These are phyloP conservation scores for Candolleomyces aberdarensis DNA, from an alignment of 768 basidiomycete genomes.

Conservation along the genomic window DNA sequence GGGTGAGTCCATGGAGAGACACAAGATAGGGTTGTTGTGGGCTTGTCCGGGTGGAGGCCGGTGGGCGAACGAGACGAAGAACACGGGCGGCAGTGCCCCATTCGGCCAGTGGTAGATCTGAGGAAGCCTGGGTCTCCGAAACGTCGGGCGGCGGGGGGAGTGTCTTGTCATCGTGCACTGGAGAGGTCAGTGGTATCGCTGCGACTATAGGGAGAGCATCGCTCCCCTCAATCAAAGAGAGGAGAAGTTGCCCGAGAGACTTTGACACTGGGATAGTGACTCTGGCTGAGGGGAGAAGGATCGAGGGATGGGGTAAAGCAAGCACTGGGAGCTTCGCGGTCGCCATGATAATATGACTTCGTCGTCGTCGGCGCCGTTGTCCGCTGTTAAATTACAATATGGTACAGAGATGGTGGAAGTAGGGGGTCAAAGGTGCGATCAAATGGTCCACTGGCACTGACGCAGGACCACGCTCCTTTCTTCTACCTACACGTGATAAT, in stretches of 20 bases:
- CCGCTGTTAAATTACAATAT: conserved; percentile 19
- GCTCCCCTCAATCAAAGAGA: conserved; percentile 65
- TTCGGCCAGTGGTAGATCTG: conserved; percentile 29
- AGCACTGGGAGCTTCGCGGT: conserved; percentile 63
- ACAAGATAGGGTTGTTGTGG: conserved; percentile 62
- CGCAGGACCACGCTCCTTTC: too few relatives aligned
- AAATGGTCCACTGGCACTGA: too few relatives aligned
- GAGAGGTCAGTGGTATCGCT: conserved; percentile 39
- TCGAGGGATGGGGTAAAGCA: conserved; percentile 63
- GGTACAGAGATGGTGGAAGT: background rate
- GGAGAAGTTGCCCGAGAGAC: conserved; percentile 59
- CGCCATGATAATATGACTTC: conserved; percentile 25
- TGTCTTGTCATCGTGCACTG: background rate
- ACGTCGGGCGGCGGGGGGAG: background rate
- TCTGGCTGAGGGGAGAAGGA: conserved; percentile 73
- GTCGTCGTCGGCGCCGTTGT: conserved; percentile 21
- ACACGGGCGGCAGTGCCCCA: conserved; percentile 74
- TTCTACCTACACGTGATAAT: too few relatives aligned
- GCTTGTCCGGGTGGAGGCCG: conserved; percentile 36
- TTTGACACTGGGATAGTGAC: conserved; percentile 66
- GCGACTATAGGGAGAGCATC: conserved; percentile 70
- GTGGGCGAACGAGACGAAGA: conserved; percentile 63
- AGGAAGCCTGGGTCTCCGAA: background rate
- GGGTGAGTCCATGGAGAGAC: conserved; percentile 68
- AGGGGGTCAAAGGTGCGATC: background rate